Base-by-base conservation (phyloP, 2,329 filamentous ascomycete species). In the Ophiocordyceps camponoti-rufipedis region DNA sequence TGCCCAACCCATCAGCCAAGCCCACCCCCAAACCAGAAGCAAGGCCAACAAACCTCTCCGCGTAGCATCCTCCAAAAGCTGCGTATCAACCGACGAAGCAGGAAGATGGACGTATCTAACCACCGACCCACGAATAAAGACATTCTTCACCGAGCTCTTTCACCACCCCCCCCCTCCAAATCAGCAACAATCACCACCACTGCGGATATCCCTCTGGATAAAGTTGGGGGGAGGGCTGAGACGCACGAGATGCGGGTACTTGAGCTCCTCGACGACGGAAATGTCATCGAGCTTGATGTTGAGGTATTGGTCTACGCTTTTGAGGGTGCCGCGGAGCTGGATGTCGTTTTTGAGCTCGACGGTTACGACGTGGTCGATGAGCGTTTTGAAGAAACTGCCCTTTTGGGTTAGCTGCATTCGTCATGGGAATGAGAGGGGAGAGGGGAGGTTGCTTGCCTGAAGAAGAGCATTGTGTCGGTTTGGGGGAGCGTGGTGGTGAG, bases 291-390 rank as follows among this genome's bases (percentile, higher is more conserved):
- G 78, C 71, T 96, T 96, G 68, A 98, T 95, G 68, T 98, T 98
- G 59, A 98, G 78, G 67, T 94, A 98, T 69, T 96, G 91, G 62
- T 98, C 91, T 53, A 98, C 89, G 59, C 85, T 93, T 72, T 96
- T 98, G 53, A 98, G 74, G 33, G 82, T 93, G 53, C 91, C 91
- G 56, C 85, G 85, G 62, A 98, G 93, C 61, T 88, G 87, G 55
- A 98, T 94, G 67, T 98, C 91, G 64, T 98, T 98, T 69, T 98
- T 98, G 63, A 98, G 84, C 71, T 98, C 91, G 61, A 98, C 87
- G 42, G 88, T 96, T 58, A 98, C 88, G 70, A 93, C 81, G 55
- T 91, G 83, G 70, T 95, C 91, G 62, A 95, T 93, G 58, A 96
- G 83, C 45, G 89, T 96, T 66, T 96, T 96, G 79, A 96, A 96